Base-by-base conservation (phyloP, 2,329 filamentous ascomycete species). In the Lecanicillium sp. region DNA sequence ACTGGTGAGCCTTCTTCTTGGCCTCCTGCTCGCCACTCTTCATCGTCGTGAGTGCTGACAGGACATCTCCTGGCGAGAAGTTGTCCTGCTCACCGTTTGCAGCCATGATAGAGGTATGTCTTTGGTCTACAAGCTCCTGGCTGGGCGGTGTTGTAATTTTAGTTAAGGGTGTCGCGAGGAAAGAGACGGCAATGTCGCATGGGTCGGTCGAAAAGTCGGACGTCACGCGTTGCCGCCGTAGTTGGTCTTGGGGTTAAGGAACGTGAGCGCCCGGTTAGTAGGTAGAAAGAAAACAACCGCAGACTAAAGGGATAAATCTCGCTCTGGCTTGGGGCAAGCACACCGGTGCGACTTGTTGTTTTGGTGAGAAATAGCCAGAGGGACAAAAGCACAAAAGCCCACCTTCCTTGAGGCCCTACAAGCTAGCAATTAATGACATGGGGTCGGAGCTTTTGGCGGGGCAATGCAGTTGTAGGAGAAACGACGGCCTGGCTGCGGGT, bases 41-140 rank as follows among this genome's bases (percentile, higher is more conserved):
- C 89, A 98, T 95, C 47, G 89, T 92, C 57, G 81, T 77, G 64
- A 96, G 81, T 46, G 90, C 92, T 51, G 83, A 80, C 52, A 96
- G 73, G 51, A 98, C 86, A 56, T 71, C 69, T 33, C 67, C 62
- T 46, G 86, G 85, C 64, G 79, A 77, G 65, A 92, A 94, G 62
- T 77, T 75, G 65, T 83, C 78, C 61, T 78, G 73, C 48, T 71
- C 65, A 50, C 70, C 68, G 59, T 73, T 78, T 52, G 73, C 62
- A 57, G 84, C 80, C 85, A 90, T 90, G 58, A 42, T 56, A 11
- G 22, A 11, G 6, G 11, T 25, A 25, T 11, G 22, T 11, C 22
- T 6, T 25, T 11, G 7, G 22, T 25, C n/a, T n/a, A 25, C 7
- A 25, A 7, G 22, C 22, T 11, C 7, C 11, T 11, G 6, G 22